Evolutionary conservation across 768 basidiomycete species (phyloP).

Genomic region (Rhodotorula graminis): DNA sequence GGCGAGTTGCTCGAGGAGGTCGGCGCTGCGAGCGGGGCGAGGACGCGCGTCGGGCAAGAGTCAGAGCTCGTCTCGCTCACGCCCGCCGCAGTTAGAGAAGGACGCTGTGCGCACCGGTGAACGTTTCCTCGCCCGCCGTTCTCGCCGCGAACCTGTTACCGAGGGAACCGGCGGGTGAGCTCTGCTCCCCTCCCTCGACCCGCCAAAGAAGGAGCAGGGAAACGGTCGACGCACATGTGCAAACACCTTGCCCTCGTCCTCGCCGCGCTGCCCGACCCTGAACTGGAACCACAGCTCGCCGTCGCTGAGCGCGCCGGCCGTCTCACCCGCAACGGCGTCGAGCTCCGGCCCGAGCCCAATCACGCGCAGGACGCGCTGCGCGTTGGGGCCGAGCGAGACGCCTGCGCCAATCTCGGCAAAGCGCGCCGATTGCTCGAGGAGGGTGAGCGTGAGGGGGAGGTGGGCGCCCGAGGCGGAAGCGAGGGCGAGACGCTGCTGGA

Average conservation of each 20-base stretch:
- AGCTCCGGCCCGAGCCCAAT: constrained; percentile 3
- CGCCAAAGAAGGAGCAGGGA: too few species aligned
- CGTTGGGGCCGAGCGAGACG: constrained; percentile 3
- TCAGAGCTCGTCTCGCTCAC: neutral
- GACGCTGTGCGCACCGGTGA: constrained; percentile 25
- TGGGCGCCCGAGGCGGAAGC: neutral
- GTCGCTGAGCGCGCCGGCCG: neutral
- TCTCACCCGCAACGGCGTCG: neutral
- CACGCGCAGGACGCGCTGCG: constrained; percentile 3
- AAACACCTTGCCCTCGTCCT: constrained; percentile 17
- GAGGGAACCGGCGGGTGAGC: too few species aligned
- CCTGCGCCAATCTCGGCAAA: constrained; percentile 29
- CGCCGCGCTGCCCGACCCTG: constrained; percentile 11
- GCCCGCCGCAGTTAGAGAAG: too few species aligned
- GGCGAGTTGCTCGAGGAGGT: constrained; percentile 31
- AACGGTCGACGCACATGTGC: neutral
- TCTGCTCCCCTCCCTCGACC: too few species aligned
- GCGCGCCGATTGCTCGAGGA: constrained; percentile 10
- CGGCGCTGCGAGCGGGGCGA: constrained; percentile 19
- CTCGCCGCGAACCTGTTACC: constrained; percentile 14
- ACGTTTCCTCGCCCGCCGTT: constrained; percentile 24
- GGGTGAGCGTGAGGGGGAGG: neutral
- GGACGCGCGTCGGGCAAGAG: too few species aligned
- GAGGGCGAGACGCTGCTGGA: neutral
- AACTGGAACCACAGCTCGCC: constrained; percentile 28